A percentile compares a stretch with the other conserved stretches of the same genome.
Conservation (phyloP, 148 eudicot genomes). For the Chenopodium formosanum region DNA sequence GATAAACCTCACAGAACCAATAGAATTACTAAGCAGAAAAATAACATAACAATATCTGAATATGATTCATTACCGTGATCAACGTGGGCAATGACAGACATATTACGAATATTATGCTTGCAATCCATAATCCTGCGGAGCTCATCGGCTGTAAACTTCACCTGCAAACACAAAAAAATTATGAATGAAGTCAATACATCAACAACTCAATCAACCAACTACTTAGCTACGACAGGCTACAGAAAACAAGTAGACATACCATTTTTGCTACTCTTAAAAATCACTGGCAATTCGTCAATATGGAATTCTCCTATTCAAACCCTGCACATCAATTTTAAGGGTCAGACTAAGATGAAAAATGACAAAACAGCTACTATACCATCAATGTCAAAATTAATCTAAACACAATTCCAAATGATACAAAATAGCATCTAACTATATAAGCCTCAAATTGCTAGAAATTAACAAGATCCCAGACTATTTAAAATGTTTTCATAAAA, state of each 20-base stretch:
- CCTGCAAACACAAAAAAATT: constrained; percentile 4
- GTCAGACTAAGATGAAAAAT: not conserved
- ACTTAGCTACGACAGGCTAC: not conserved
- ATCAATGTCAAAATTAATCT: not conserved
- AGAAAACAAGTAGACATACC: not conserved
- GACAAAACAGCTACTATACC: not conserved
- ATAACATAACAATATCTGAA: not conserved
- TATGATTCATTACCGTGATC: constrained; percentile 19
- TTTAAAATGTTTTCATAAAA: too few species aligned
- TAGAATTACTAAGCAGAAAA: not conserved
- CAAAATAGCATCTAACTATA: too few species aligned
- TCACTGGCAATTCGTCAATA: constrained; percentile 14
- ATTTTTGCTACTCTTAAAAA: not conserved
- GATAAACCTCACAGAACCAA: not conserved
- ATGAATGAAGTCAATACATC: not conserved
- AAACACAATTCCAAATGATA: not conserved
- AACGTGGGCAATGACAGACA: constrained; percentile 32
- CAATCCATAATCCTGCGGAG: constrained; percentile 29
- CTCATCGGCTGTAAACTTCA: constrained; percentile 34
- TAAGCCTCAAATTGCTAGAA: too few species aligned
- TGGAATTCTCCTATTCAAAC: not conserved
- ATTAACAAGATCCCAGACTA: too few species aligned
- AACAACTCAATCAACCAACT: not conserved
- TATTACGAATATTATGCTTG: constrained; percentile 29
- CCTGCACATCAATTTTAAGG: not conserved